Evolutionary conservation across 192 early-diverging fungal species (phyloP), one percentile per base, ranked within the genome.

Genomic region (Coemansia sp.): DNA sequence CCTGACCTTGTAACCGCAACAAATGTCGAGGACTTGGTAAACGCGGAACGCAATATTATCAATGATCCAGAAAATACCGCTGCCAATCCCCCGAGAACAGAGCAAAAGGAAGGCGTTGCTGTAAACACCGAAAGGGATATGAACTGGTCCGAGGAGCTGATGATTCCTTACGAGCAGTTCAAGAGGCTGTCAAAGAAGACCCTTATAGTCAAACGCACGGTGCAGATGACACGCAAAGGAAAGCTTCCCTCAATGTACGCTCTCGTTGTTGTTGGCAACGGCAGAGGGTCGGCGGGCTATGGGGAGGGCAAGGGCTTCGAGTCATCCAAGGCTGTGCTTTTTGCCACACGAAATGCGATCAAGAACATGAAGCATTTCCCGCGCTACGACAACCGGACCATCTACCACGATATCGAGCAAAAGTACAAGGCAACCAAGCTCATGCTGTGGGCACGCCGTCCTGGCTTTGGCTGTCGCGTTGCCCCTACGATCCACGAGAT

Each of bases 401-500:
- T 99, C 33, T 93, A 87, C 73, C 85, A 87, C 62, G 93, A 95
- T 77, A 87, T 97, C 49, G 84, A 88, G 52, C 87, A 92, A 81
- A 91, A 95, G 74, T 99, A 91, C 86, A 88, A 93, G 73, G 88
- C 86, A n/a, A 94, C 94, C 17, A 85, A 84, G 52, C 61, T 99
- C 32, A 81, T 87, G 49, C 76, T 99, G 67, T 86, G 88, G 61
- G 87, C 89, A 20, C 88, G 93, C 58, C 92, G 92, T 40, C 95
- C 97, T 63, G 97, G 97, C 49, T 94, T 95, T 75, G 97, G 97
- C 56, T 86, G 92, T 65, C 89, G 95, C n/a, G 88, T 91, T 45
- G 94, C 95, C 80, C 92, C 90, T 60, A 85, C 92, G 62, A 90
- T 99, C 70, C 95, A 99, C 85, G 95, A 97, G 80, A 87, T 99